Conservation (phyloP, 2,329 filamentous ascomycete species). For the Diplocarpon mali region DNA sequence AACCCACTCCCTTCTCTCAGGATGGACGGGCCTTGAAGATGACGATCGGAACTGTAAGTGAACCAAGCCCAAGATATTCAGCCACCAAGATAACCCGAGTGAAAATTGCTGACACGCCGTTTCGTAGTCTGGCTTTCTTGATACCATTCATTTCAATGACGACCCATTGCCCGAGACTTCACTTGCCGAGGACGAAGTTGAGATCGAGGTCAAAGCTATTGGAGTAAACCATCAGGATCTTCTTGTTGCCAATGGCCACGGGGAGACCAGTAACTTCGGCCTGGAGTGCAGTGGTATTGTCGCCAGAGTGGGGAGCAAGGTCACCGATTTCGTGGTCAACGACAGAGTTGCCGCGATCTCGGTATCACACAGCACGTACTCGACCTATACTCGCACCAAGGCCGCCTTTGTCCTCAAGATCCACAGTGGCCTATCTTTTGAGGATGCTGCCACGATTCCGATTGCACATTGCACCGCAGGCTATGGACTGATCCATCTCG, state of each 20-base stretch:
- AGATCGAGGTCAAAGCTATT: constrained; percentile 25
- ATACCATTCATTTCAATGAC: constrained; percentile 23
- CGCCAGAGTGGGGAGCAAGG: constrained; percentile 23
- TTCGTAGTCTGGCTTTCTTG: constrained; percentile 16
- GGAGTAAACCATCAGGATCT: constrained; percentile 26
- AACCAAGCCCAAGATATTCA: no score
- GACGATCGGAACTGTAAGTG: constrained; percentile 12
- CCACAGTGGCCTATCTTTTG: constrained; percentile 14
- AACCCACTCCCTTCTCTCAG: constrained; percentile 14
- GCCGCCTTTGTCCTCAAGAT: constrained; percentile 15
- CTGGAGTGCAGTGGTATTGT: constrained; percentile 29
- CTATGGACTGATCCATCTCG: constrained; percentile 21
- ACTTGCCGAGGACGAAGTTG: constrained; percentile 18
- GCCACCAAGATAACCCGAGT: no score
- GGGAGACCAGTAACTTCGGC: constrained; percentile 25
- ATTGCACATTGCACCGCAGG: constrained; percentile 21
- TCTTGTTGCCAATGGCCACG: constrained; percentile 25
- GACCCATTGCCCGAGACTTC: constrained; percentile 4
- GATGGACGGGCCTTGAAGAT: constrained; percentile 17
- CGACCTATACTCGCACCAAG: constrained; percentile 17
- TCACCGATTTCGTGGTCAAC: constrained; percentile 21
- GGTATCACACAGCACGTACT: constrained; percentile 17
- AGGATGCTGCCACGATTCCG: constrained; percentile 20
- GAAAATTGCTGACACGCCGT: neutral
- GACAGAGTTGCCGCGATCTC: constrained; percentile 26